Evolutionary conservation across 2,329 filamentous ascomycete species (phyloP).

Genomic region (Fusarium protoensiforme): DNA sequence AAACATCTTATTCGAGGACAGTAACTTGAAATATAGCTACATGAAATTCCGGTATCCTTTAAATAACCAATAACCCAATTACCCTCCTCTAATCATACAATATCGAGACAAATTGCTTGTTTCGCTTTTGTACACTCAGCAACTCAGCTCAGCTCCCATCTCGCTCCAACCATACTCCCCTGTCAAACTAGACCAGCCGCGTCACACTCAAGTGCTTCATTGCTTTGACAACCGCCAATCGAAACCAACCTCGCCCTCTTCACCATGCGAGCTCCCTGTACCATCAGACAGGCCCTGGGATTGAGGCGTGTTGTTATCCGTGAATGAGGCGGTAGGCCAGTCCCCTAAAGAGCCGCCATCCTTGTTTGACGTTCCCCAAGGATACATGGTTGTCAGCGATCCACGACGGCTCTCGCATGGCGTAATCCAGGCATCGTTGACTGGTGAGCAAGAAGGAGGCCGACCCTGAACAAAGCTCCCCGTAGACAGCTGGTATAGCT

Average conservation of each 20-base stretch:
- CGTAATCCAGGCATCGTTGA: background rate
- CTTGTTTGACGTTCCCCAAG: background rate
- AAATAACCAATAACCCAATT: background rate
- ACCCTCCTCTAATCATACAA: background rate
- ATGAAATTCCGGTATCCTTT: background rate
- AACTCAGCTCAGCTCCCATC: background rate
- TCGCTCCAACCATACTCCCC: background rate
- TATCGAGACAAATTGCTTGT: background rate
- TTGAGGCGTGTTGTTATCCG: background rate
- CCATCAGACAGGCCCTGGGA: background rate
- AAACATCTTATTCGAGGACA: background rate
- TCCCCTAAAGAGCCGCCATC: background rate
- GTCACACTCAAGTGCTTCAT: background rate
- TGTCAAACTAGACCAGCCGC: background rate
- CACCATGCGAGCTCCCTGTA: background rate
- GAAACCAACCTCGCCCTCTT: background rate
- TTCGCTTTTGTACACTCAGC: background rate
- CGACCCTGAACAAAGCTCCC: slow-evolving; percentile 1
- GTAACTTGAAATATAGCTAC: background rate
- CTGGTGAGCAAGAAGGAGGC: background rate
- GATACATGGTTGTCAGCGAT: background rate
- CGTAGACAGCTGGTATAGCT: background rate
- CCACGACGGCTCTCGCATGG: slow-evolving; percentile 3
- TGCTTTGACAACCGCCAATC: background rate
- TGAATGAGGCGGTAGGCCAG: background rate